Base-by-base conservation (phyloP, 768 basidiomycete genomes). In the Naganishia kalamii region DNA sequence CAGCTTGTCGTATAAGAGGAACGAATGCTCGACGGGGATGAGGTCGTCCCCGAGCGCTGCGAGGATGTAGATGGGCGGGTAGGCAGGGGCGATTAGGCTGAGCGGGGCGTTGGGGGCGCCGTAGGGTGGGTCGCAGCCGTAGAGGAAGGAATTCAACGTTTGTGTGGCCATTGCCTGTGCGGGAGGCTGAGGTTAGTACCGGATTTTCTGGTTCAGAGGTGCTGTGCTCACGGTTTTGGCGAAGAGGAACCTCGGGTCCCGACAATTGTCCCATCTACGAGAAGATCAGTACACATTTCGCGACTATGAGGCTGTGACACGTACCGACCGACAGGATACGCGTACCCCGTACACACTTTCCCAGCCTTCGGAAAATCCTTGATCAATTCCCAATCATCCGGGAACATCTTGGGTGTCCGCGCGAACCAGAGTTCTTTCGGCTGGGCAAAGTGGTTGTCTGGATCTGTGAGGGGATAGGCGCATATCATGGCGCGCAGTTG, bases 41-140 rank as follows among this genome's bases (percentile, higher is more conserved):
- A 68, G 51, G 0, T 61, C 33, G 37, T 68, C 66, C 32, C 43
- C 63, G 29, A 59, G 23, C 15, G 62, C 66, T 29, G 32, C 32
- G 32, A 47, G 33, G 17, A 68, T n/a, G 29, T 27, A 57, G 3
- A 52, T 64, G n/a, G 66, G 66, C 8, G 66, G 66, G 46, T 29
- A 67, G n/a, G 30, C 43, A 4, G 37, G 32, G 23, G 40, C 48
- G 62, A 67, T 41, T 32, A 47, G 30, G 61, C 48, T 47, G 40
- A 63, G 61, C 19, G 62, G n/a, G 1, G 41, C 17, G 32, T 10
- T 23, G 1, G 49, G 32, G 19, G 49, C 29, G n/a, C 51, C 40
- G 43, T 41, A 63, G 4, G 66, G 66, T 10, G 61, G 35, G 27
- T 67, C 30, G 40, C 30, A 35, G 25, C 37, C 43, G 23, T 60